phyloP scores from a whole-genome alignment of 305 asterid species.

The Fraxinus latifolia region DNA sequence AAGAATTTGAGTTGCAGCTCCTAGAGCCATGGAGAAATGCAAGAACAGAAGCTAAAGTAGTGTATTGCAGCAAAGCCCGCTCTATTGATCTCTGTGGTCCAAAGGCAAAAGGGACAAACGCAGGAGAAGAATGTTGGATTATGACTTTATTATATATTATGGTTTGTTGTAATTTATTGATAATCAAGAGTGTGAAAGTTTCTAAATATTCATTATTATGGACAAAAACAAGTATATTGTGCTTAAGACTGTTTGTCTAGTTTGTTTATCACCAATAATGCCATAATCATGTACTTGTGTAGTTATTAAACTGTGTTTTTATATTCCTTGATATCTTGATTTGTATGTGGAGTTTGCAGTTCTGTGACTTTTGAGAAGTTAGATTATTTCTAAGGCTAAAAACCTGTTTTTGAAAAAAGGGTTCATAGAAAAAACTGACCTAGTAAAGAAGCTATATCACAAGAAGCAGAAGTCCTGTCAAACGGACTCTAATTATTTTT shows the following conservation, averaged over 20 bases:
- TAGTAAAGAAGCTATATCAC: neutral
- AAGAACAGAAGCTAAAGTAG: constrained; percentile 55
- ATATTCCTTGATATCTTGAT: neutral
- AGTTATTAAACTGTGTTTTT: neutral
- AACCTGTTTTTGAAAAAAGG: neutral
- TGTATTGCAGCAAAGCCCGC: constrained; percentile 32
- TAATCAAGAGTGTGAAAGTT: constrained; percentile 19
- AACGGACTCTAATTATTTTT: neutral
- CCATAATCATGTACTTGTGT: constrained; percentile 5
- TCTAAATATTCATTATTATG: constrained; percentile 6
- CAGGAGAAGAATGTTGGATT: constrained; percentile 47
- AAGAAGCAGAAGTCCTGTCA: neutral
- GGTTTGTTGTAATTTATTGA: neutral
- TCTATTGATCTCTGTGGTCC: constrained; percentile 36
- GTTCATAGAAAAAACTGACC: neutral
- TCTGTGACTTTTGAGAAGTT: neutral
- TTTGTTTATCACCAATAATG: constrained; percentile 29
- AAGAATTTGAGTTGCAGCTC: constrained; percentile 44
- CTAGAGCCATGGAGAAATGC: constrained; percentile 80
- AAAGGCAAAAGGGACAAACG: constrained; percentile 19
- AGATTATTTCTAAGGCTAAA: neutral
- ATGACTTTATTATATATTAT: constrained; percentile 21
- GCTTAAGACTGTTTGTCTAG: constrained; percentile 7
- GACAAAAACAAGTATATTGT: constrained; percentile 1
- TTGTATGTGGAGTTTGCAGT: neutral